phyloP scores from a whole-genome alignment of 306 rosid genomes.

The Malus domestica region ASM211411v1 NC_041800.1:24092733-24093232 shows the following conservation, averaged over 20 bases:
- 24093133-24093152: background rate
- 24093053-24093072: background rate
- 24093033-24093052: background rate
- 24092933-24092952: fast-evolving
- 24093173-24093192: background rate
- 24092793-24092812: background rate
- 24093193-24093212: background rate
- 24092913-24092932: no score
- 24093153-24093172: background rate
- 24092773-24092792: slow-evolving; percentile 9
- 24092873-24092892: no score
- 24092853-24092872: no score
- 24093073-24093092: background rate
- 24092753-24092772: background rate
- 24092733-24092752: background rate
- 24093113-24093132: background rate
- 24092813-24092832: background rate
- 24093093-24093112: background rate
- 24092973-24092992: fast-evolving
- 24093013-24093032: background rate
- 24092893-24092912: no score
- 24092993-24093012: no score
- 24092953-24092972: fast-evolving
- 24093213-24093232: background rate
- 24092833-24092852: no score